Evolutionary conservation across 495 filamentous ascomycete genomes (phyloP), one percentile per base, ranked within the genome.

Genomic region (Aspergillus hancockii): DNA sequence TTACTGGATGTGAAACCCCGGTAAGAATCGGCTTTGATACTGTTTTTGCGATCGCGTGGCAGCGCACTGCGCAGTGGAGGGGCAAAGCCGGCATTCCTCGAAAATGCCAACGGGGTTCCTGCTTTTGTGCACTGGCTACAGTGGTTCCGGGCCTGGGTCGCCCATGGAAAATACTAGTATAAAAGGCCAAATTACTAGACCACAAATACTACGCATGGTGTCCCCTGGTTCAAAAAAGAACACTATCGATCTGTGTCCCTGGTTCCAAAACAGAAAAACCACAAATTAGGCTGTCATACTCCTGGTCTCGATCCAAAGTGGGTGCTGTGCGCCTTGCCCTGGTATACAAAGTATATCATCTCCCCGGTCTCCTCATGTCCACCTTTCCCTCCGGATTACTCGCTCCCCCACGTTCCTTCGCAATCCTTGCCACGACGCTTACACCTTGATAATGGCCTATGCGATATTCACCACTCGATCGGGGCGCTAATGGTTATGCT

Each of bases 21-120:
- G 49, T 28, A 45, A 54, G 34, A 19, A n/a, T 73, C 72, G 66
- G 68, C 30, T 40, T 31, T 65, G 36, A 49, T 68, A 45, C 72
- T 63, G 54, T 28, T 62, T 70, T 63, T 12, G 66, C 25, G 32
- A 53, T 63, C 55, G 59, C 31, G 46, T 40, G 46, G 59, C 36
- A 49, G 23, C 46, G 23, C 25, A 23, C 31, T 54, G 9, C 40
- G 30, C 16, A 46, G 52, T 64, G 54, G 62, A 61, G 58, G 51
- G 34, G 47, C 38, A 23, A 23, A 28, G 21, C 23, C 12, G 32
- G 21, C 34, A 47, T 55, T 19, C 43, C 32, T 54, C 41, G 36
- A 50, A 53, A 38, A 21, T 49, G 30, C 25, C 2, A 10, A 54
- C 32, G 13, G 36, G 21, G 36, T 54, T 12, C 21, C 19, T 43